phyloP scores from a whole-genome alignment of 495 filamentous ascomycete species.

The Aspergillus coremiiformis region DNA sequence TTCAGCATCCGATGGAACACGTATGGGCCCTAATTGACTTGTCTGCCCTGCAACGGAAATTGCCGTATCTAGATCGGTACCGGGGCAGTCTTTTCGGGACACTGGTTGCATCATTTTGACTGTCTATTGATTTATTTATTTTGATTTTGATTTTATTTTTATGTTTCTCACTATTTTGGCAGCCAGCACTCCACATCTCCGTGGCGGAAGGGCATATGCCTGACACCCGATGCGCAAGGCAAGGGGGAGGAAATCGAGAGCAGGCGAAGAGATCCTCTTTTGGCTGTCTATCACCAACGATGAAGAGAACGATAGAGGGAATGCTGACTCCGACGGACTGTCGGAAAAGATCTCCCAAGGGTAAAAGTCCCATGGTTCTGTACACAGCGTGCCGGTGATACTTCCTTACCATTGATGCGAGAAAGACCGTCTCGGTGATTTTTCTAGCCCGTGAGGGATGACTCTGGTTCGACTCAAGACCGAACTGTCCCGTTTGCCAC shows the following conservation, averaged over 20 bases:
- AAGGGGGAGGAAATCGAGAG: constrained; percentile 5
- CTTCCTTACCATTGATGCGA: no score
- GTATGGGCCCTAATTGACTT: not conserved
- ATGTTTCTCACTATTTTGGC: not conserved
- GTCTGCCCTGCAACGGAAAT: not conserved
- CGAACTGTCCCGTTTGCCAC: not conserved
- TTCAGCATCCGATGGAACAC: not conserved
- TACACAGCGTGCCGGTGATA: not conserved
- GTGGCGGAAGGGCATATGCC: constrained; percentile 3
- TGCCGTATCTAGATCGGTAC: not conserved
- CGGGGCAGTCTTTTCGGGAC: not conserved
- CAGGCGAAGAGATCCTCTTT: not conserved
- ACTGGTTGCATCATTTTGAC: not conserved
- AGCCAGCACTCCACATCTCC: not conserved
- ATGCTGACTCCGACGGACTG: not conserved
- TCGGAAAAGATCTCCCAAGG: not conserved
- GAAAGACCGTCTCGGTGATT: not conserved
- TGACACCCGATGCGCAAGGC: constrained; percentile 14
- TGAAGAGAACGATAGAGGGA: not conserved
- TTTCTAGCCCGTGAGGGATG: not conserved
- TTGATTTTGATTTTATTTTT: no score
- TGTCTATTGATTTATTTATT: no score
- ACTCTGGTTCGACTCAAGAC: not conserved
- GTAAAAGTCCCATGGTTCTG: not conserved
- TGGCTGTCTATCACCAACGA: not conserved